Evolutionary conservation across 2,329 filamentous ascomycete genomes (phyloP).

Genomic region (Penicillium decumbens): DNA sequence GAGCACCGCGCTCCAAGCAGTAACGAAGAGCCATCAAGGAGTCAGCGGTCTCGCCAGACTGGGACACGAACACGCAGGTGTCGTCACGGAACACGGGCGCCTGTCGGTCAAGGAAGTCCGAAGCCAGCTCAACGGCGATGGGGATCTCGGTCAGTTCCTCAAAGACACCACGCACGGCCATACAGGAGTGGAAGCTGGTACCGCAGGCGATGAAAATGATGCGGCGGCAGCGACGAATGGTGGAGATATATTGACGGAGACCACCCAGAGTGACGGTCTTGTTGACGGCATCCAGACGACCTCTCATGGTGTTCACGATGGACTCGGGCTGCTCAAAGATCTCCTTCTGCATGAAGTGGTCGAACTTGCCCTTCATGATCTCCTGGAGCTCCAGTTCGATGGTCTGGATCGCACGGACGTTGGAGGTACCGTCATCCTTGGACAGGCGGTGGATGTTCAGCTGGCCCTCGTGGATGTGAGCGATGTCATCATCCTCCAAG

Average conservation of each 20-base stretch:
- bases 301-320: conserved; percentile 99
- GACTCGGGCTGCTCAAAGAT: conserved; percentile 99
- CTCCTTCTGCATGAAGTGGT: conserved; percentile 99
- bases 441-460: conserved; percentile 97
- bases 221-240: conserved; percentile 91
- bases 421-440: conserved; percentile 94
- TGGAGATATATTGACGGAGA: conserved; percentile 90
- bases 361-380: conserved; percentile 99
- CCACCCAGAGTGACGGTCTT: conserved; percentile 95
- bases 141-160: conserved; percentile 98
- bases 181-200: conserved; percentile 98
- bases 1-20: conserved; percentile 92
- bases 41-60: conserved; percentile 97
- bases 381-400: conserved; percentile 98
- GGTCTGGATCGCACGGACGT: conserved; percentile 96
- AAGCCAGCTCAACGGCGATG: conserved; percentile 93
- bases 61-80: conserved; percentile 97
- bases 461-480: conserved; percentile 97
- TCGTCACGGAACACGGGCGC: conserved; percentile 99
- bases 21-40: conserved; percentile 95
- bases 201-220: conserved; percentile 99
- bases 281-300: conserved; percentile 87
- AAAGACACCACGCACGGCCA: conserved; percentile 96
- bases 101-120: conserved; percentile 94
- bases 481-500: conserved; percentile 98